Evolutionary conservation across 768 basidiomycete species (phyloP).

Genomic region (Boletus patriciae): DNA sequence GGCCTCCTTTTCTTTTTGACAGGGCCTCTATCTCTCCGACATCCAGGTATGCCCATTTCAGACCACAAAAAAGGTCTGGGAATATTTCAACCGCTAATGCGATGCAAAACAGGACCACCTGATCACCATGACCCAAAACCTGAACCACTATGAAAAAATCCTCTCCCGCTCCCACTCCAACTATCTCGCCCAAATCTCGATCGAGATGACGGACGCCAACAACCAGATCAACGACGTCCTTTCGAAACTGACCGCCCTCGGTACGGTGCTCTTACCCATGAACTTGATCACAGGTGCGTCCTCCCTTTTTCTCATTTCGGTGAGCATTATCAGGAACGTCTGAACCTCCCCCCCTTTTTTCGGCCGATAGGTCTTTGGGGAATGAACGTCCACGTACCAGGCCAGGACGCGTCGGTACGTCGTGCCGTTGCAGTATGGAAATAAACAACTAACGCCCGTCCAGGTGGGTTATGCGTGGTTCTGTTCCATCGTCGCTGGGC

Average conservation of each 20-base stretch:
- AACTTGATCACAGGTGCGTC: constrained; percentile 89
- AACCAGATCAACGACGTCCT: constrained; percentile 99
- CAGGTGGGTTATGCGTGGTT: constrained; percentile 76
- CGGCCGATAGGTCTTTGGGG: constrained; percentile 78
- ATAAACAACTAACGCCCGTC: neutral
- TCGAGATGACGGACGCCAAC: constrained; percentile 99
- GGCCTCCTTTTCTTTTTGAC: neutral
- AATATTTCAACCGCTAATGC: neutral
- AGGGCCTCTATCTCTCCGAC: constrained; percentile 95
- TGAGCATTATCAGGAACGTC: neutral
- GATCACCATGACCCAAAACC: constrained; percentile 99
- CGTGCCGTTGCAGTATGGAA: neutral
- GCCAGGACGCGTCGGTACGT: constrained; percentile 57
- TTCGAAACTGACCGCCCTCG: constrained; percentile 93
- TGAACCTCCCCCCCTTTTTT: neutral
- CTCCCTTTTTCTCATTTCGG: constrained; percentile 10
- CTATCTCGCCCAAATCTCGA: constrained; percentile 98
- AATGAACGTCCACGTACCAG: constrained; percentile 98
- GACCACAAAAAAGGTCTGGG: too few species aligned
- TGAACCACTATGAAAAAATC: constrained; percentile 99
- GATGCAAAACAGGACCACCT: constrained; percentile 71
- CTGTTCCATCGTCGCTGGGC: constrained; percentile 74
- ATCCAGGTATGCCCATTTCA: constrained; percentile 63
- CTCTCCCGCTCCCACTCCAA: constrained; percentile 98
- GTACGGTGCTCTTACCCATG: constrained; percentile 97